A percentile compares a stretch with the other conserved stretches of the same genome.
phyloP scores from a whole-genome alignment of 257 asterid species.

The Perilla frutescens region DNA sequence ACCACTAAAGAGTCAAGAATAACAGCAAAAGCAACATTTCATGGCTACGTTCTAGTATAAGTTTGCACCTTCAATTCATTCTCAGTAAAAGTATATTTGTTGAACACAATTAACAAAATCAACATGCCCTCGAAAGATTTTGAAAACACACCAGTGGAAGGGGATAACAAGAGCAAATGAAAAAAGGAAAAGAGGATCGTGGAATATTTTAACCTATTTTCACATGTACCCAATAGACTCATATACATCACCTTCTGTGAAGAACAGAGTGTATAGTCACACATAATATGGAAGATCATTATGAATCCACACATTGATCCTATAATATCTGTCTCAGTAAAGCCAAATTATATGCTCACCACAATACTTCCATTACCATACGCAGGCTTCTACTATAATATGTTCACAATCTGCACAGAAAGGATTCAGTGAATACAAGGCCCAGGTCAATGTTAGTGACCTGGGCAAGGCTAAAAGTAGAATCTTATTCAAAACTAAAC shows the following conservation, averaged over 20 bases:
- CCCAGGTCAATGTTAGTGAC: slow-evolving; percentile 51
- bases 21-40: not conserved
- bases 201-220: not conserved
- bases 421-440: slow-evolving; percentile 54
- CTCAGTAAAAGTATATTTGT: no score
- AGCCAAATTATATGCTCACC: slow-evolving; percentile 50
- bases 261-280: not conserved
- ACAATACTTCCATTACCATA: slow-evolving; percentile 38
- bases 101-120: not conserved
- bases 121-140: not conserved
- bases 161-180: not conserved
- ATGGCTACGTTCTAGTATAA: no score
- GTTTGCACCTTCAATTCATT: no score
- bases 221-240: not conserved
- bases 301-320: not conserved
- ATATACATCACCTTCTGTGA: not conserved
- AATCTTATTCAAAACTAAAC: not conserved
- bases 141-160: not conserved
- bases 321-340: slow-evolving; percentile 14
- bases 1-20: not conserved
- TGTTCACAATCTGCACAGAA: slow-evolving; percentile 74
- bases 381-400: slow-evolving; percentile 45
- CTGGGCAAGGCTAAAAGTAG: slow-evolving; percentile 39
- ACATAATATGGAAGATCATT: not conserved
- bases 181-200: not conserved